Conservation (phyloP, 345 rosid genomes). For the Eucalyptus leucophloia region DNA sequence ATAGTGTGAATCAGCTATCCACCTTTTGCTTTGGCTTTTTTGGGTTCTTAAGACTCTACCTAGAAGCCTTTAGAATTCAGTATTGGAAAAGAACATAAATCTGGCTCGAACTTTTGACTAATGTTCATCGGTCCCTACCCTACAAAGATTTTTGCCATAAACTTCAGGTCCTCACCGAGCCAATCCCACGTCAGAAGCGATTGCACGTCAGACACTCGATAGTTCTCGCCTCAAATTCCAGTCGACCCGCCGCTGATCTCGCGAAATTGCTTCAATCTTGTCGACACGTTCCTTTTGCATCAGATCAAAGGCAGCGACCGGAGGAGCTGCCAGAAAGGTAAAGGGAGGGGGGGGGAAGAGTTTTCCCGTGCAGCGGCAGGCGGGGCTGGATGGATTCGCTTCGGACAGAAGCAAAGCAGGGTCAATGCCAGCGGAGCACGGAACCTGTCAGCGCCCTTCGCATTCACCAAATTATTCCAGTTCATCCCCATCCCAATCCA, state of each 20-base stretch:
- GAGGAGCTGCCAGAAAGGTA: neutral
- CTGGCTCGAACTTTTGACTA: neutral
- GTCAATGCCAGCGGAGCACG: neutral
- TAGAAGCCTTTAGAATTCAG: neutral
- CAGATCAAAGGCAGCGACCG: neutral
- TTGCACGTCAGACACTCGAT: neutral
- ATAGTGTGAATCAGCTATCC: neutral
- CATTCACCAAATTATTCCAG: neutral
- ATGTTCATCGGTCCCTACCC: neutral
- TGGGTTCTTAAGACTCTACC: neutral
- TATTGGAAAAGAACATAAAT: neutral
- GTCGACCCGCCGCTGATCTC: neutral
- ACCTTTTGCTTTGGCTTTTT: neutral
- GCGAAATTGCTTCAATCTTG: neutral
- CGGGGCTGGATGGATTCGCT: neutral
- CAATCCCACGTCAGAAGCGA: neutral
- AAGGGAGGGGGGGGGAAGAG: rapidly evolving
- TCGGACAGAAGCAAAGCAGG: neutral
- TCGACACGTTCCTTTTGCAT: neutral
- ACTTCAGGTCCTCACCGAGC: neutral
- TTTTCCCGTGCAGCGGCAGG: neutral
- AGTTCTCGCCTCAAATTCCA: neutral
- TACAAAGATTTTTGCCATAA: neutral
- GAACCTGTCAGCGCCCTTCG: neutral
- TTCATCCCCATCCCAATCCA: neutral